Percentiles rank a stretch among this genome's conserved stretches.
Conservation (phyloP, 2,329 filamentous ascomycete species). For the Aspergillus candidus region DNA sequence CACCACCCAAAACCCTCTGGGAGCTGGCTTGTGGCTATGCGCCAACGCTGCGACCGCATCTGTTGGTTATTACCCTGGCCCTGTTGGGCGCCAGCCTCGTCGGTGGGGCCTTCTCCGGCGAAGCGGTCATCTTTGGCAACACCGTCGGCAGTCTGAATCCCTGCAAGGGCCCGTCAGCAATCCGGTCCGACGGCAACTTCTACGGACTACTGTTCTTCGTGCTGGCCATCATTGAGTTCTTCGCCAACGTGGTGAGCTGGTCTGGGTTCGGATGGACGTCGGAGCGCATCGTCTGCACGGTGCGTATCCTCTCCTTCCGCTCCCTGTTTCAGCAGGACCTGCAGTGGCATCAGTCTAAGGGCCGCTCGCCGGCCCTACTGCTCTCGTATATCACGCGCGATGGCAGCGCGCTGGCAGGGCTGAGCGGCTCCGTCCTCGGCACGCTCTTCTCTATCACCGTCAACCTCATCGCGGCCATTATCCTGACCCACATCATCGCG, state of each 20-base stretch:
- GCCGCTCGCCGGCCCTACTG: slow-evolving; percentile 55
- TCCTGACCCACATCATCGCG: slow-evolving; percentile 63
- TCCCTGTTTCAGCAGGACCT: slow-evolving; percentile 61
- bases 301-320: slow-evolving; percentile 59
- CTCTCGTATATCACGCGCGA: slow-evolving; percentile 66
- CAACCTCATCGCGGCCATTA: slow-evolving; percentile 62
- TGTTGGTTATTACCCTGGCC: slow-evolving; percentile 43
- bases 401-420: slow-evolving; percentile 58
- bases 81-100: slow-evolving; percentile 49
- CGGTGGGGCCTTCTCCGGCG: slow-evolving; percentile 52
- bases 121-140: slow-evolving; percentile 56
- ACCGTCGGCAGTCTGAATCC: slow-evolving; percentile 53
- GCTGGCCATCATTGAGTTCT: slow-evolving; percentile 54
- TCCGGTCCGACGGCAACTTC: slow-evolving; percentile 47
- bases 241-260: slow-evolving; percentile 58
- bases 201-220: slow-evolving; percentile 57
- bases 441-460: slow-evolving; percentile 62
- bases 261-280: slow-evolving; percentile 53
- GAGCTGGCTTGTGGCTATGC: slow-evolving; percentile 23
- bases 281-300: slow-evolving; percentile 59
- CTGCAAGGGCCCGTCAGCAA: slow-evolving; percentile 45
- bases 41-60: slow-evolving; percentile 32
- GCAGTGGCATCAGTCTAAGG: slow-evolving; percentile 64
- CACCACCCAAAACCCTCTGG: slow-evolving; percentile 24
- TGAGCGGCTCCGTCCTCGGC: slow-evolving; percentile 65